Base-by-base conservation (phyloP, 179 eudicot species). In the Spergularia azorica region DNA sequence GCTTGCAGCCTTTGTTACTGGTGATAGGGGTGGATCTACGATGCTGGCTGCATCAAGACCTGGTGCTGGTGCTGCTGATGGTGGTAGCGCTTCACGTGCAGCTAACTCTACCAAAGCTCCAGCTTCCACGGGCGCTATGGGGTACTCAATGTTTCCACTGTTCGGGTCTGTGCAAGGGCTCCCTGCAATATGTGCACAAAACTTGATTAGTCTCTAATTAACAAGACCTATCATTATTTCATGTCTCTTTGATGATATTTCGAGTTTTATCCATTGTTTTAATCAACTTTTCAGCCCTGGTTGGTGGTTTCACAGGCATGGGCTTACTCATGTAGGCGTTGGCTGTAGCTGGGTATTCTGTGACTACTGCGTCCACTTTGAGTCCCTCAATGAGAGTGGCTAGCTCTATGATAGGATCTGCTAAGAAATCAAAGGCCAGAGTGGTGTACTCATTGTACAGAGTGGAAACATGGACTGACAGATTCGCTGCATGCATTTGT, bases 291-390 rank as follows among this genome's bases (percentile, higher is more conserved):
- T 59, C 50, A 18, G 9, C 64, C 20, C 46, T 26, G 6, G 61
- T 9, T 56, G 18, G 21, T 70, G 61, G 10, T 9, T 6, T 51
- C 12, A 17, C 26, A 63, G 41, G 51, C 7, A 12, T 63, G 36
- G 58, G 75, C 99, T 90, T 88, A 96, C 98, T 92, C 79, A 88
- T 41, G 78, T 83, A 94, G 60, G 86, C 79, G 54, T 72, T 85
- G 71, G 99, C 98, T n/a, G 98, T 94, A 76, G 88, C 93, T 3
- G 99, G 98, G 77, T 76, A 92, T 17, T 96, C 98, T 0, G 99
- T 96, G 13, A 96, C 79, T 2, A 96, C 74, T 52, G 95, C 99
- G 67, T 92, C 95, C 15, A 89, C 86, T 18, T 80, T 63, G 71
- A 74, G 76, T 48, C 56, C 80, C 20, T 80, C 77, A 12, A 83